These are phyloP conservation scores for Cupressus sempervirens DNA, from an alignment of 75 land plant species.

Conservation along the genomic window DNA sequence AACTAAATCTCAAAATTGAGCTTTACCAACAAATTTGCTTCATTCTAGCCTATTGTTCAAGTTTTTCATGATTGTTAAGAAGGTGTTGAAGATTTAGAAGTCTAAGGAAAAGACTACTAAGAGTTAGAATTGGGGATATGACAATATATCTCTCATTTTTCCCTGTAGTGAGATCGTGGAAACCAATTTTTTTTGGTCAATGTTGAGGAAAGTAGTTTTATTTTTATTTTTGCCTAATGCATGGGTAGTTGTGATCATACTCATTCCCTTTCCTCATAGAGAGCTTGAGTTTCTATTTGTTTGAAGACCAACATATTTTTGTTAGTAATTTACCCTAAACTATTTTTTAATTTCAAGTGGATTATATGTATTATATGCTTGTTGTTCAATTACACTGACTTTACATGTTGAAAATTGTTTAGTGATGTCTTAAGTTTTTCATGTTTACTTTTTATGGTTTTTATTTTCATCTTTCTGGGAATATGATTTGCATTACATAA, in stretches of 20 bases:
- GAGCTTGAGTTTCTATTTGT: not conserved
- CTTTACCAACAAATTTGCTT: too few relatives aligned
- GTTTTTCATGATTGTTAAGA: slow-evolving; percentile 78
- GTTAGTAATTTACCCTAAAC: not conserved
- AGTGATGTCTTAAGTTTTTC: not conserved
- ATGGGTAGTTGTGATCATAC: not conserved
- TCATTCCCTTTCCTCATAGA: not conserved
- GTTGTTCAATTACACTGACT: not conserved
- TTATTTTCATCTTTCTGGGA: not conserved
- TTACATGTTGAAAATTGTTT: not conserved
- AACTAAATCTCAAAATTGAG: too few relatives aligned
- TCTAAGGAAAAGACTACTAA: slow-evolving; percentile 58
- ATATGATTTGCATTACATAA: not conserved
- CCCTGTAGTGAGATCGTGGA: not conserved
- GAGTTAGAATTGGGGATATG: slow-evolving; percentile 4
- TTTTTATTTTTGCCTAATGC: not conserved
- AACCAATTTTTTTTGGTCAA: not conserved
- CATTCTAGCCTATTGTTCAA: too few relatives aligned
- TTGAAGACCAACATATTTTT: not conserved
- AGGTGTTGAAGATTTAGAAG: slow-evolving; percentile 68
- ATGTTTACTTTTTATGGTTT: not conserved
- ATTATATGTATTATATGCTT: not conserved
- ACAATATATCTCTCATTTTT: not conserved
- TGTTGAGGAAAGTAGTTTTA: not conserved
- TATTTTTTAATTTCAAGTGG: not conserved